A percentile compares a stretch with the other conserved stretches of the same genome.
Conservation (phyloP, 2,329 filamentous ascomycete species). For the Colletotrichum sp. region DNA sequence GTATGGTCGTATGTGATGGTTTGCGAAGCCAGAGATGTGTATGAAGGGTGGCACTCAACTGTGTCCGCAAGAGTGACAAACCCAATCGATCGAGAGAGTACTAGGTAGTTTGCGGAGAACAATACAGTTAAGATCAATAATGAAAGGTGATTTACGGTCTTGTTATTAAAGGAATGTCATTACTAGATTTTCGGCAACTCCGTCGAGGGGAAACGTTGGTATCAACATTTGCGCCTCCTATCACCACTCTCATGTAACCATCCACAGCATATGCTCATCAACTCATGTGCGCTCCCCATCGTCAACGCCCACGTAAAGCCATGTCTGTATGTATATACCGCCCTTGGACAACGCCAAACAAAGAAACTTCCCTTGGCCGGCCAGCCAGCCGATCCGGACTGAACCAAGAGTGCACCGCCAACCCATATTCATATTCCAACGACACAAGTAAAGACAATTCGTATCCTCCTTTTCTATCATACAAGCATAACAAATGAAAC, state of each 20-base stretch:
- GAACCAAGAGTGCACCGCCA: not conserved
- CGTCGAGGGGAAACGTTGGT: not conserved
- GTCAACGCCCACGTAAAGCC: not conserved
- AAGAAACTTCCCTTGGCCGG: not conserved
- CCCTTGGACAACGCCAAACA: not conserved
- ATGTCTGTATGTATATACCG: not conserved
- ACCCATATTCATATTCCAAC: not conserved
- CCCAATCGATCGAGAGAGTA: not conserved
- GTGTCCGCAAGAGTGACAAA: not conserved
- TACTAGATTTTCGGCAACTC: not conserved
- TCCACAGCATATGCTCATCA: not conserved
- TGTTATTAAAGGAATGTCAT: not conserved
- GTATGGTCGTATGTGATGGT: constrained; percentile 4
- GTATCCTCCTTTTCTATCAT: not conserved
- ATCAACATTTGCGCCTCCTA: not conserved
- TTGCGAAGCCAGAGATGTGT: not conserved
- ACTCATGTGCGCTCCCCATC: not conserved
- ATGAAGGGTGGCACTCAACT: not conserved
- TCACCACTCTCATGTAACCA: not conserved
- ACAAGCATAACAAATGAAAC: not conserved
- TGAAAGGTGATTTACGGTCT: not conserved
- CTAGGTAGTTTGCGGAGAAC: not conserved
- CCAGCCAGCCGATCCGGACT: not conserved
- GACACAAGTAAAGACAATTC: not conserved
- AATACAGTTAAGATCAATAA: not conserved